phyloP scores from a whole-genome alignment of 768 basidiomycete genomes.

The Sarcodon sp. region DNA sequence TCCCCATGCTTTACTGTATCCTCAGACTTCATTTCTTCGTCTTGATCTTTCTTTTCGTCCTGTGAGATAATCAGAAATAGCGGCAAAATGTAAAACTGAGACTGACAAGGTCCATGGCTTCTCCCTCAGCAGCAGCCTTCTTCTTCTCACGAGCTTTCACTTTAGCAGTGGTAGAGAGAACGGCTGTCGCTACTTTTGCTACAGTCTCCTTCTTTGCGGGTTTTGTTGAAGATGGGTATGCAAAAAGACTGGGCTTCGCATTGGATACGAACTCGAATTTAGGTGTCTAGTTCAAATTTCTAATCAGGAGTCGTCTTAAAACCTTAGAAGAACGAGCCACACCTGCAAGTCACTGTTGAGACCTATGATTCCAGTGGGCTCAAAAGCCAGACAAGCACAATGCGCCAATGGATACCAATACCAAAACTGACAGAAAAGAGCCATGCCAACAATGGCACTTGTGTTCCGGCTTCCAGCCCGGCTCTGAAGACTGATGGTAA shows the following conservation, averaged over 20 bases:
- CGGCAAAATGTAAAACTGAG: background rate
- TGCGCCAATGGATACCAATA: conserved; percentile 99
- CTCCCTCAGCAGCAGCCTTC: conserved; percentile 71
- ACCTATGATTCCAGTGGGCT: conserved; percentile 92
- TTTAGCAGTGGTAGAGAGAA: conserved; percentile 93
- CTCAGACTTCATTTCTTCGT: conserved; percentile 70
- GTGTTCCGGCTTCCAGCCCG: conserved; percentile 89
- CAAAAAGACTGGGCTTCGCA: conserved; percentile 82
- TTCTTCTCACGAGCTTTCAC: conserved; percentile 93
- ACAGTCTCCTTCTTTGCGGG: conserved; percentile 89
- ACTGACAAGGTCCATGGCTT: conserved; percentile 73
- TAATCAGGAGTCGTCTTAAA: background rate
- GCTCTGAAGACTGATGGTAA: conserved; percentile 88
- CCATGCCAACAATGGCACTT: conserved; percentile 94
- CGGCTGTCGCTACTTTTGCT: conserved; percentile 86
- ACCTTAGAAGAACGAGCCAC: conserved; percentile 7
- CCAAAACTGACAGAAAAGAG: conserved; percentile 98
- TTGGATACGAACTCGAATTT: conserved; percentile 88
- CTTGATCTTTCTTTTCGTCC: conserved; percentile 54
- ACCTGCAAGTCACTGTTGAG: conserved; percentile 81
- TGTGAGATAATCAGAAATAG: conserved; percentile 14
- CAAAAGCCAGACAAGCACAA: conserved; percentile 84
- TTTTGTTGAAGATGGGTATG: conserved; percentile 78
- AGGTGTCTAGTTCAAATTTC: conserved; percentile 49
- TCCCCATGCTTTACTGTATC: conserved; percentile 39